Conservation (phyloP, 78 protist genomes). For the Polysphondylium violaceum region DNA sequence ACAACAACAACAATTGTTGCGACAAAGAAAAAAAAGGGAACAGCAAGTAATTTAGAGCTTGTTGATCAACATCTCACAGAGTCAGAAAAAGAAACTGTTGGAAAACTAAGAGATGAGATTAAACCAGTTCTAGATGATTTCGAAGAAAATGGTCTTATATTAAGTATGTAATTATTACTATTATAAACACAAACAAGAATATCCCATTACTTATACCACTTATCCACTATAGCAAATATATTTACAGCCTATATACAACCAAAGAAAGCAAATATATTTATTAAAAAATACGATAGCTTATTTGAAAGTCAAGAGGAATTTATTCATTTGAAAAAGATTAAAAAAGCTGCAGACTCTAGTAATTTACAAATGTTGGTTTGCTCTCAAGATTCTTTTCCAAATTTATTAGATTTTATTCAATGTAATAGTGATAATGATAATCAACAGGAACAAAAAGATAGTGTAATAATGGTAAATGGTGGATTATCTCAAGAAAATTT, state of each 20-base stretch:
- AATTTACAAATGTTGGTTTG: conserved; percentile 28
- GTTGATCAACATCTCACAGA: too few species aligned
- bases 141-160: conserved; percentile 9
- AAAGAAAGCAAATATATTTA: conserved; percentile 33
- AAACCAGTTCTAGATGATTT: conserved; percentile 24
- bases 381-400: neutral
- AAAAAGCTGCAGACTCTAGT: conserved; percentile 1
- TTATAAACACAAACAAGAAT: neutral
- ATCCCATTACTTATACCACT: too few species aligned
- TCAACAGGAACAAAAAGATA: neutral
- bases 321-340: conserved; percentile 59
- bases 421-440: neutral
- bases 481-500: neutral
- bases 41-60: too few species aligned
- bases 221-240: conserved; percentile 21
- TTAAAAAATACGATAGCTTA: conserved; percentile 6
- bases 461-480: neutral
- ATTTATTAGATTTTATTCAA: neutral
- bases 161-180: neutral
- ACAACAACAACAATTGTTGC: neutral
- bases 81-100: neutral
- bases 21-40: too few species aligned
- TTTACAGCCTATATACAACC: conserved; percentile 6
- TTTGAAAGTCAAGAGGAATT: neutral
- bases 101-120: neutral